Base-by-base conservation (phyloP, 2,329 filamentous ascomycete species). In the Trichoderma afroharzianum region DNA sequence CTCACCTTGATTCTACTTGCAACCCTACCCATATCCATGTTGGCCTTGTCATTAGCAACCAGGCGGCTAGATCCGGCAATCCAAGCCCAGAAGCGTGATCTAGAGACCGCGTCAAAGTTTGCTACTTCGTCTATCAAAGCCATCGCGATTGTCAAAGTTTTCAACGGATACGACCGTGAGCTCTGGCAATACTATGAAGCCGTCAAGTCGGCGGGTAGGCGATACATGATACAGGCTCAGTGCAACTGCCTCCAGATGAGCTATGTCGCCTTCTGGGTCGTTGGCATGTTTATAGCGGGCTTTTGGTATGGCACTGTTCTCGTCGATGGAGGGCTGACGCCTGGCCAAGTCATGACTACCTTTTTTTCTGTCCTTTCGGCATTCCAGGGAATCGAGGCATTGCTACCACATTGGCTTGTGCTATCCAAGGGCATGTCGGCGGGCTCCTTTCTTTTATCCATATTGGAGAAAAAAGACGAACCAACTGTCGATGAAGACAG, bases 111-210 rank as follows among this genome's bases (percentile, higher is more conserved):
- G 0, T 91, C 94, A 0, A 95, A 93, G 76, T 85, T 90, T 70
- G 88, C 90, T 1, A 90, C 88, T 11, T 91, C 89, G 12, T 90
- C 93, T 0, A 86, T 97, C 11, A 84, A 85, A 1, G 90, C 89
- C 3, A 95, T 98, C 50, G 93, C 97, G 73, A 88, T 93, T 0
- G 93, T 98, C 77, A 98, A 98, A 79, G 91, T 90, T 67, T 95
- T 92, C 81, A 95, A 95, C 75, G 93, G 91, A 0, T 88, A 94
- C 76, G 86, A 87, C 14, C 83, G 90, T 12, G 95, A 97, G 79
- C 80, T 88, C 1, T 86, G 86, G 77, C 88, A 89, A 74, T 98
- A 97, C 77, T 80, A 83, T 1, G 79, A 77, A 0, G 84, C 87
- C 0, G 86, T 93, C 33, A 83, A 84, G 58, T 80, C 83, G 7